phyloP scores from a whole-genome alignment of 73 alveolate species.

The Paramecium tetraurelia region DNA sequence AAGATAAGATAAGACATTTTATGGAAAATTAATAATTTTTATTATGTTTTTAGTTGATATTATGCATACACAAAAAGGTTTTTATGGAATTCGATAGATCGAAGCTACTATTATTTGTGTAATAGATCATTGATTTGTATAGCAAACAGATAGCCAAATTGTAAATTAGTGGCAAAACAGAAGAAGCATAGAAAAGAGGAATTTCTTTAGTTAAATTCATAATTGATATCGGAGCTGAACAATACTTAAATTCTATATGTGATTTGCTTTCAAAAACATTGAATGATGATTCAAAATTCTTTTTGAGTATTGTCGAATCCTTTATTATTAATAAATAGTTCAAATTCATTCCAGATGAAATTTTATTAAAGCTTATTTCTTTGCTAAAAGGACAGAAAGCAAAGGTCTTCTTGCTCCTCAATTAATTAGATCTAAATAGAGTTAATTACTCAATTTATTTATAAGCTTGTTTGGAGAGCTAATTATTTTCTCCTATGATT shows the following conservation, averaged over 20 bases:
- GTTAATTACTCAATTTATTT: neutral
- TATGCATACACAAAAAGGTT: neutral
- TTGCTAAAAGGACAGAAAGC: neutral
- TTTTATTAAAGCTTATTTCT: neutral
- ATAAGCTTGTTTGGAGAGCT: conserved; percentile 33
- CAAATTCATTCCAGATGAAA: conserved; percentile 10
- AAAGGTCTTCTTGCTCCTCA: neutral
- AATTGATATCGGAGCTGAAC: neutral
- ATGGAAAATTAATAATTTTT: neutral
- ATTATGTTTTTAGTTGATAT: conserved; percentile 3
- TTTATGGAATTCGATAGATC: conserved; percentile 6
- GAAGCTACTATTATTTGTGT: neutral
- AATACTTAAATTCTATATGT: neutral
- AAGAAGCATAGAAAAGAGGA: conserved; percentile 9
- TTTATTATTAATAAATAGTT: conserved; percentile 8
- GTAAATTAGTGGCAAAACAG: neutral
- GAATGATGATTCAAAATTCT: neutral
- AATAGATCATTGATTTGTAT: neutral
- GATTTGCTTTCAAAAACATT: neutral
- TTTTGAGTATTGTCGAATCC: neutral
- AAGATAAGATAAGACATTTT: conserved; percentile 22
- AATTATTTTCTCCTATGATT: conserved; percentile 30
- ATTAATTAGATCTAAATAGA: neutral
- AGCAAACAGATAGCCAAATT: neutral
- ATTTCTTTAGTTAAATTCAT: neutral